Conservation (phyloP, 73 alveolate genomes). For the Urostyla sp. region DNA sequence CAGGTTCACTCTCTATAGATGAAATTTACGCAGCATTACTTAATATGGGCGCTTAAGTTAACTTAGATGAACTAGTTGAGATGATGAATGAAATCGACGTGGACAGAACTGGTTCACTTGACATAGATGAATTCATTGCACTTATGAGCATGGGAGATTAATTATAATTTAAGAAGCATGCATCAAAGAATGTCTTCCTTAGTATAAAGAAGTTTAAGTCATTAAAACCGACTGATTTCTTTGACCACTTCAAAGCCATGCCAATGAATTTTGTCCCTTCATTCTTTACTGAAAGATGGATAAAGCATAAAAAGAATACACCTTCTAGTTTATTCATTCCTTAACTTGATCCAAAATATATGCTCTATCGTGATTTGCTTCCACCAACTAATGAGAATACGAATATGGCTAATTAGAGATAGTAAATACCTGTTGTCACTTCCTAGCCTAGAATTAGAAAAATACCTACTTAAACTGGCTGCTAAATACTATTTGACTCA, state of each 20-base stretch:
- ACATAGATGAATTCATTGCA: constrained; percentile 74
- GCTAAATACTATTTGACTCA: constrained; percentile 43
- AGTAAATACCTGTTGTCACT: no score
- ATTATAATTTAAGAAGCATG: constrained; percentile 21
- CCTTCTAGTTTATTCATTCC: constrained; percentile 67
- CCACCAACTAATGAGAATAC: constrained; percentile 48
- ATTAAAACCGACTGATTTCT: constrained; percentile 43
- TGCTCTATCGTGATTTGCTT: constrained; percentile 55
- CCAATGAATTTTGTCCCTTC: constrained; percentile 64
- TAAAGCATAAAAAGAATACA: constrained; percentile 27
- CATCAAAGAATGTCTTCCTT: constrained; percentile 45
- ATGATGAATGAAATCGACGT: constrained; percentile 74
- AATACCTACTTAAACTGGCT: constrained; percentile 30
- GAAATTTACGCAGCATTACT: constrained; percentile 58
- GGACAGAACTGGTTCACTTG: constrained; percentile 66
- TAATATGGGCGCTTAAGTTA: constrained; percentile 61
- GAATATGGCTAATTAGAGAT: background rate
- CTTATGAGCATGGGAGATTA: constrained; percentile 67
- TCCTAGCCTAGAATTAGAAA: constrained; percentile 45
- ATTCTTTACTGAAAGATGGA: constrained; percentile 57
- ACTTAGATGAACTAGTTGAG: constrained; percentile 55
- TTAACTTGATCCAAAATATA: constrained; percentile 53
- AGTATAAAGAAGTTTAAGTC: constrained; percentile 59
- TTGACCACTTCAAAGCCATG: constrained; percentile 55
- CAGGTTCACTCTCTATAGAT: constrained; percentile 66